These are phyloP conservation scores for Linum usitatissimum DNA, from an alignment of 345 rosid species.

Conservation along the genomic window DNA sequence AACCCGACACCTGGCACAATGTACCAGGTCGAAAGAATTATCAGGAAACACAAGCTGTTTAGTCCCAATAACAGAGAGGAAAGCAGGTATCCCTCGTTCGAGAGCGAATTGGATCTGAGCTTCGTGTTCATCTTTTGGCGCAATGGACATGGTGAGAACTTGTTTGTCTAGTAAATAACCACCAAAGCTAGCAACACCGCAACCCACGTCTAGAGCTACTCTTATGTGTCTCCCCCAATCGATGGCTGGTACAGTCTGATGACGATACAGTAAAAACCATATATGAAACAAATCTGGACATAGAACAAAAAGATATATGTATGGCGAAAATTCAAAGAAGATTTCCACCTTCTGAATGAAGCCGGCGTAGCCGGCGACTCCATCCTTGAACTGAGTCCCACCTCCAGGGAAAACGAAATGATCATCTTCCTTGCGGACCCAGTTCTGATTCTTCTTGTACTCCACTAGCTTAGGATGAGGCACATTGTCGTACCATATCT, in stretches of 20 bases:
- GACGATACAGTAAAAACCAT: background rate
- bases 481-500: conserved; percentile 80
- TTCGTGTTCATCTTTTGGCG: conserved; percentile 96
- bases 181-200: conserved; percentile 93
- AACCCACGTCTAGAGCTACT: conserved; percentile 78
- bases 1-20: conserved; percentile 94
- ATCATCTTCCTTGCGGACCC: conserved; percentile 65
- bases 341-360: conserved; percentile 50
- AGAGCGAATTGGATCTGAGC: conserved; percentile 96
- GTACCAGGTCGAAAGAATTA: conserved; percentile 68
- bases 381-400: conserved; percentile 86
- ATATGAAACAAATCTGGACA: background rate
- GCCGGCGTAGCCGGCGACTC: conserved; percentile 54
- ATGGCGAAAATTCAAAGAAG: background rate
- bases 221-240: conserved; percentile 61
- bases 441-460: conserved; percentile 87
- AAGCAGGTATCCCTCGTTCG: conserved; percentile 92
- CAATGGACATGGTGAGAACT: conserved; percentile 87
- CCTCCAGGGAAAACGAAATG: conserved; percentile 81
- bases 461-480: conserved; percentile 95
- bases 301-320: background rate
- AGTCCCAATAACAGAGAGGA: conserved; percentile 77
- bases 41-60: conserved; percentile 59
- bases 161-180: conserved; percentile 64
- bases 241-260: conserved; percentile 56